These are phyloP conservation scores for Diplodia corticola DNA, from an alignment of 2,329 filamentous ascomycete species.

Conservation along the genomic window DNA sequence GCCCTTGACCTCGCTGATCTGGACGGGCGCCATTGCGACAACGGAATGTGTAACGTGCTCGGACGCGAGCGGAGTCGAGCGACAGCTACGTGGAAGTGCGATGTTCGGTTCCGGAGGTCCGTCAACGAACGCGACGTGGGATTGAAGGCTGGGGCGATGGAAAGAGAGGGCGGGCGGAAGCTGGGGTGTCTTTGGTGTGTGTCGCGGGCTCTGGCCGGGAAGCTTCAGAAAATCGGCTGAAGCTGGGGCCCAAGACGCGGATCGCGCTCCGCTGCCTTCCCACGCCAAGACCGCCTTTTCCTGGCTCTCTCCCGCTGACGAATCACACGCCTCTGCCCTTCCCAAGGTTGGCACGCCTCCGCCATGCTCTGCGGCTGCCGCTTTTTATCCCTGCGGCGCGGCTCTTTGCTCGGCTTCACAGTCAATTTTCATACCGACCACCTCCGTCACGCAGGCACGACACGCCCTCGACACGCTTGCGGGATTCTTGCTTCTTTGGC, in stretches of 20 bases:
- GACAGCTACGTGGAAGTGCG: neutral
- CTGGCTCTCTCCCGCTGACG: neutral
- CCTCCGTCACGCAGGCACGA: neutral
- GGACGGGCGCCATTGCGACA: conserved; percentile 37
- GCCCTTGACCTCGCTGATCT: conserved; percentile 82
- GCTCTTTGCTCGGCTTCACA: neutral
- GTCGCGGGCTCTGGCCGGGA: neutral
- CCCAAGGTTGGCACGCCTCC: neutral
- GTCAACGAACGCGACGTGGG: neutral
- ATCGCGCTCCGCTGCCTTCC: neutral
- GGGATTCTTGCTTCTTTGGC: neutral
- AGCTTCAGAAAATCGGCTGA: conserved; percentile 19
- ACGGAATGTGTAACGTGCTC: neutral
- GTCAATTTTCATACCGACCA: neutral
- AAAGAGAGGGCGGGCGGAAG: neutral
- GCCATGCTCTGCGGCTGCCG: neutral
- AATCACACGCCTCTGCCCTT: neutral
- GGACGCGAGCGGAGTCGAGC: neutral
- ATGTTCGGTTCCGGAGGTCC: neutral
- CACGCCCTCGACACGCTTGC: neutral
- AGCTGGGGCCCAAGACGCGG: conserved; percentile 19
- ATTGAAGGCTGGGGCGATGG: neutral
- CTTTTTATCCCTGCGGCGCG: conserved; percentile 8
- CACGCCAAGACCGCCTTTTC: neutral
- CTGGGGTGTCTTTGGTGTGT: conserved; percentile 11